Evolutionary conservation across 768 basidiomycete genomes (phyloP).

Genomic region (Lenzites betulinus): DNA sequence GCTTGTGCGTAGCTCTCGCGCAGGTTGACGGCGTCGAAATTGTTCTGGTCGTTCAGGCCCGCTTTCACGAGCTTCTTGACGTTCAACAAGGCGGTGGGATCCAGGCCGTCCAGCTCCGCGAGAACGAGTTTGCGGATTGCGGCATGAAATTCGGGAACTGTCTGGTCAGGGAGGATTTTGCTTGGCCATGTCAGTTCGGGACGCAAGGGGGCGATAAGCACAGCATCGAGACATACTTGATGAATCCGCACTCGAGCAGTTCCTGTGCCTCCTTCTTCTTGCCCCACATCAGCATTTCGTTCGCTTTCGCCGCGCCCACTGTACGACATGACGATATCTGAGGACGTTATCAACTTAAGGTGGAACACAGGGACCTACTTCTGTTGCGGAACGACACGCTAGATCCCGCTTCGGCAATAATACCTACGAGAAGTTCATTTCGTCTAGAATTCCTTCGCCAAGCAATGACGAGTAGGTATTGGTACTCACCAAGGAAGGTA

Average conservation of each 20-base stretch:
- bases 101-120: conserved; percentile 59
- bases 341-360: background rate
- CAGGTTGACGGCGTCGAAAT: conserved; percentile 64
- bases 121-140: conserved; percentile 52
- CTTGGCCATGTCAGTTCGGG: conserved; percentile 35
- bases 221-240: conserved; percentile 49
- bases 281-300: conserved; percentile 71
- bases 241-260: conserved; percentile 59
- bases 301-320: conserved; percentile 73
- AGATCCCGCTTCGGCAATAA: conserved; percentile 68
- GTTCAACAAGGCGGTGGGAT: conserved; percentile 51
- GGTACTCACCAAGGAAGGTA: conserved; percentile 55
- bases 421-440: conserved; percentile 42
- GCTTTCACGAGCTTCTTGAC: conserved; percentile 56
- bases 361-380: conserved; percentile 41
- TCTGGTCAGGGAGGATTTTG: conserved; percentile 58
- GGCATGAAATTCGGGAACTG: conserved; percentile 53
- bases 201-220: background rate
- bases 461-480: background rate
- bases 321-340: background rate
- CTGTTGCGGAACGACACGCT: conserved; percentile 69
- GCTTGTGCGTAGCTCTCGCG: conserved; percentile 75
- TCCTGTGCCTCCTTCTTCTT: conserved; percentile 64
- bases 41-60: conserved; percentile 61
- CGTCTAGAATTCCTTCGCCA: background rate